Evolutionary conservation across 2,329 filamentous ascomycete species (phyloP).

Genomic region (Arthrobotrys sphaeroides): DNA sequence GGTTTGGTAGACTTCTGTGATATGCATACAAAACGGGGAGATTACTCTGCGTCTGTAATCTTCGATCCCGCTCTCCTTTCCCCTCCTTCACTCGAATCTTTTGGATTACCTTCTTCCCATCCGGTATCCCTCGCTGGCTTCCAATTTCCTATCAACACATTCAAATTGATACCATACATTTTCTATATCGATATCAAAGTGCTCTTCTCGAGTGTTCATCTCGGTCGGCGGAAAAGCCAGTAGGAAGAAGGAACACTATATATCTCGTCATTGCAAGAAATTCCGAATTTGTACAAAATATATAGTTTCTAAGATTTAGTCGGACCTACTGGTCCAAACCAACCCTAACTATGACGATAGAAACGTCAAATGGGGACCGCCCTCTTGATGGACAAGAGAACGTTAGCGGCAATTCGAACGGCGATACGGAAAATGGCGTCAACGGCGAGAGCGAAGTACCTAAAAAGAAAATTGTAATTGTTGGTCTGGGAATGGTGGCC

Average conservation of each 20-base stretch:
- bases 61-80: not conserved
- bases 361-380: not conserved
- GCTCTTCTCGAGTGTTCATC: no score
- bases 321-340: not conserved
- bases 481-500: slow-evolving; percentile 74
- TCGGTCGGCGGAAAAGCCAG: no score
- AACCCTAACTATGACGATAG: not conserved
- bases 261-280: no score
- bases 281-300: not conserved
- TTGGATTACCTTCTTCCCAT: not conserved
- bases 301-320: not conserved
- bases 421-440: not conserved
- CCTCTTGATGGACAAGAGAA: not conserved
- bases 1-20: not conserved
- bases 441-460: not conserved
- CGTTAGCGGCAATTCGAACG: not conserved
- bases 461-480: slow-evolving; percentile 35
- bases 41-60: not conserved
- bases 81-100: not conserved
- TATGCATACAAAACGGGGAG: not conserved
- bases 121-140: not conserved
- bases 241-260: no score
- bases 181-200: not conserved
- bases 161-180: not conserved
- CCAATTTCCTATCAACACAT: not conserved